Conservation (phyloP, 495 filamentous ascomycete genomes). For the Lichina pygmaea region DNA sequence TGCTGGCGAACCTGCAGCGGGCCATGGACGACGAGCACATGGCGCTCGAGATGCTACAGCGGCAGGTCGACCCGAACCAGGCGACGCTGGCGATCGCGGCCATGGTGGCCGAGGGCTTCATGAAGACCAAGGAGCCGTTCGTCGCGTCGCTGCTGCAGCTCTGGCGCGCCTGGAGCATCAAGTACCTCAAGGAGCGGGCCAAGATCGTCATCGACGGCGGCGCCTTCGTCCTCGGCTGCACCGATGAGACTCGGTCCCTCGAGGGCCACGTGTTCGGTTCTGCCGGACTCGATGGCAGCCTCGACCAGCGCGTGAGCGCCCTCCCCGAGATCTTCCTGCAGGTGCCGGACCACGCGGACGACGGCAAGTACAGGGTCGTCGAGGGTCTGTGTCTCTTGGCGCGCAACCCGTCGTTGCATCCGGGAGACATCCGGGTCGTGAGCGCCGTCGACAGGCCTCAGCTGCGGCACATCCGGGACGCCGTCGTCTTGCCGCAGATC, state of each 20-base stretch:
- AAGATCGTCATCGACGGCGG: slow-evolving; percentile 57
- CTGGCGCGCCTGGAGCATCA: slow-evolving; percentile 64
- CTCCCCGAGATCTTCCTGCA: slow-evolving; percentile 83
- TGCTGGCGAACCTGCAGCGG: slow-evolving; percentile 33
- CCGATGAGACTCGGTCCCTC: slow-evolving; percentile 58
- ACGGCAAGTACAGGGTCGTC: slow-evolving; percentile 31
- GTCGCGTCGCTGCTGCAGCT: slow-evolving; percentile 42
- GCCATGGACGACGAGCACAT: slow-evolving; percentile 35
- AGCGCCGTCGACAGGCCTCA: slow-evolving; percentile 48
- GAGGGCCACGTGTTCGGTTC: slow-evolving; percentile 27
- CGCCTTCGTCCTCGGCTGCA: slow-evolving; percentile 69
- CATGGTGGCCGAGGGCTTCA: slow-evolving; percentile 62
- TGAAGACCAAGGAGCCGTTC: slow-evolving; percentile 53
- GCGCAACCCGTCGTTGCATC: slow-evolving; percentile 83
- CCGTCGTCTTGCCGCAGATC: slow-evolving; percentile 62
- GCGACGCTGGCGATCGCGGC: slow-evolving; percentile 43
- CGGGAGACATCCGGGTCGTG: slow-evolving; percentile 77
- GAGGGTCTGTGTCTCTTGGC: slow-evolving; percentile 60
- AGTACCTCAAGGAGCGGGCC: slow-evolving; percentile 77
- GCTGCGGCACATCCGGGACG: slow-evolving; percentile 50
- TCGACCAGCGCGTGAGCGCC: slow-evolving; percentile 10
- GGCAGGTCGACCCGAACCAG: slow-evolving; percentile 65
- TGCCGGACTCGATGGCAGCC: slow-evolving; percentile 1
- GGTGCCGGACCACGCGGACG: slow-evolving; percentile 25
- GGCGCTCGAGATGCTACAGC: slow-evolving; percentile 38